Conservation (phyloP, 768 basidiomycete genomes). For the Leccinum arenicola region DNA sequence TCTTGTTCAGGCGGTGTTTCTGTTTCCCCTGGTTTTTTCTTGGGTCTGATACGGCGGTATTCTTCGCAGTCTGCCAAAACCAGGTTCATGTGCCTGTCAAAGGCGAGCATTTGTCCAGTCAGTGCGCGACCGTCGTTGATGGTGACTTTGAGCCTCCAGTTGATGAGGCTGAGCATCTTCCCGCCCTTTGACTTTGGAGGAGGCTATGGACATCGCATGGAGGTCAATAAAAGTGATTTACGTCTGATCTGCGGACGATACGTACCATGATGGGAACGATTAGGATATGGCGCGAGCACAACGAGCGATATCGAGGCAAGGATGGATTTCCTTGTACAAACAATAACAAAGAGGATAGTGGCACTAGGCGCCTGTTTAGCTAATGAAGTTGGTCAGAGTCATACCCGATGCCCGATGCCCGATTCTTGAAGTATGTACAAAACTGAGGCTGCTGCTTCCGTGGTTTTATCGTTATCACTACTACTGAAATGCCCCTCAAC, state of each 20-base stretch:
- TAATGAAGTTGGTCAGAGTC: not conserved
- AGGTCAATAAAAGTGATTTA: constrained; percentile 8
- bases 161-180: constrained; percentile 96
- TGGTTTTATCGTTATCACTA: not conserved
- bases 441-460: not conserved
- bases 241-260: constrained; percentile 16
- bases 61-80: constrained; percentile 98
- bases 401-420: not conserved
- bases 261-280: constrained; percentile 60
- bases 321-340: constrained; percentile 27
- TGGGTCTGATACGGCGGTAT: constrained; percentile 87
- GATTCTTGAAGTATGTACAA: not conserved
- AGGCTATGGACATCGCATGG: constrained; percentile 48
- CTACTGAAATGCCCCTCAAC: constrained; percentile 17
- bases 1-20: constrained; percentile 82
- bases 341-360: constrained; percentile 29
- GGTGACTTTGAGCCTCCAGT: constrained; percentile 96
- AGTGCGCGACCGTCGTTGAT: constrained; percentile 96
- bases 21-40: constrained; percentile 81
- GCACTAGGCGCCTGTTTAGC: not conserved
- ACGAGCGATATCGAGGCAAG: constrained; percentile 16
- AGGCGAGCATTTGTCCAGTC: constrained; percentile 98
- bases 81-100: constrained; percentile 99
- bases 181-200: constrained; percentile 97
- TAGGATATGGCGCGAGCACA: constrained; percentile 18